Evolutionary conservation across 2,329 filamentous ascomycete species (phyloP), one percentile per base, ranked within the genome.

Genomic region (Apiospora pterosperma): DNA sequence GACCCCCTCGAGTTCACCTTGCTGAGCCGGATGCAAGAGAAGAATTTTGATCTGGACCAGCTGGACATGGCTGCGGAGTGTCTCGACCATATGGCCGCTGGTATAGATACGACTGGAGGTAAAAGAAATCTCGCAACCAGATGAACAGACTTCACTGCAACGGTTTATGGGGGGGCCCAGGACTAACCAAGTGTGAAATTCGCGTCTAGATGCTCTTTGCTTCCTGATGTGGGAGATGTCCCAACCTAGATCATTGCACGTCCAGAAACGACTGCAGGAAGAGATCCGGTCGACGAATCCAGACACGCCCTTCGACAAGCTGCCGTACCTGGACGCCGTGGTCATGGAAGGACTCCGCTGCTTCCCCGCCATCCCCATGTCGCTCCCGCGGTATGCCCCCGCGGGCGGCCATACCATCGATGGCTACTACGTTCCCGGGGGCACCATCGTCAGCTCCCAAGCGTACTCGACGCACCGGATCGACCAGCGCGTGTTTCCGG

Each of bases 161-260:
- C 6, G n/a, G n/a, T n/a, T n/a, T n/a, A n/a, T n/a, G n/a, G n/a
- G n/a, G n/a, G n/a, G n/a, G n/a, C 6, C 41, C 19, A 14, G 4
- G 21, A 25, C 12, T 52, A n/a, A 21, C 3, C 12, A 42, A 3
- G 12, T 28, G 12, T 14, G 28, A 25, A 21, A 36, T 19, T 1
- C 8, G 21, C 16, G 5, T 10, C 5, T 42, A 66, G 89, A 92
- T 68, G 88, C 82, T 0, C 78, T 92, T 0, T 91, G 88, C 71
- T 91, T 91, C 71, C 79, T 92, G 14, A 89, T 92, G 85, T 89
- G 88, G 83, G 85, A 91, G 72, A 79, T 92, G 2, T 92, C 89
- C 1, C 85, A 86, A 67, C 85, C 87, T 2, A 75, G 81, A 8
- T 88, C 84, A 5, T 69, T 78, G 1, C 65, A 73, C 2, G 78